Percentiles rank a stretch among this genome's conserved stretches.
phyloP scores from a whole-genome alignment of 257 asterid species.

The Cinchona pubescens region DNA sequence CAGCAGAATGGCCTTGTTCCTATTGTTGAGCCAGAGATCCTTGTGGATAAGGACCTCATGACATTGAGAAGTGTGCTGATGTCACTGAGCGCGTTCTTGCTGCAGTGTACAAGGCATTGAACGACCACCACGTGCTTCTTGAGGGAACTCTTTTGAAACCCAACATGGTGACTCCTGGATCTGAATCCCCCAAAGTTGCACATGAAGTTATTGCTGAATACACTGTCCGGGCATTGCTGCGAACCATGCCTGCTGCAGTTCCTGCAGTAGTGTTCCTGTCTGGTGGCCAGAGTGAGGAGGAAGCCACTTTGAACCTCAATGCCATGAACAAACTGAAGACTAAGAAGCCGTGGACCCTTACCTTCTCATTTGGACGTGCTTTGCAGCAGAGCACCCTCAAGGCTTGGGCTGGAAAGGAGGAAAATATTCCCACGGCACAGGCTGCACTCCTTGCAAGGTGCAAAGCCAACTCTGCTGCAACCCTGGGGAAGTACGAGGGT shows the following conservation, averaged over 20 bases:
- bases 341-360: slow-evolving; percentile 82
- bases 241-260: slow-evolving; percentile 93
- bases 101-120: slow-evolving; percentile 69
- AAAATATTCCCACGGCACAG: slow-evolving; percentile 68
- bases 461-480: slow-evolving; percentile 90
- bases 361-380: slow-evolving; percentile 94
- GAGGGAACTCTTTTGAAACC: slow-evolving; percentile 77
- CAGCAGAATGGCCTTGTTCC: slow-evolving; percentile 85
- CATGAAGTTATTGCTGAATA: slow-evolving; percentile 73
- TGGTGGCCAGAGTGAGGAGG: slow-evolving; percentile 95
- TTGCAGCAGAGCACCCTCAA: slow-evolving; percentile 92
- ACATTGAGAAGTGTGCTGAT: slow-evolving; percentile 61
- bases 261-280: slow-evolving; percentile 92
- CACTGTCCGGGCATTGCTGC: slow-evolving; percentile 82
- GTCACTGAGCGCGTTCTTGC: slow-evolving; percentile 76
- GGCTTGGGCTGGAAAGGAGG: slow-evolving; percentile 87
- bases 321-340: slow-evolving; percentile 81
- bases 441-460: slow-evolving; percentile 65
- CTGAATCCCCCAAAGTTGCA: slow-evolving; percentile 54
- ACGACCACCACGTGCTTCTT: slow-evolving; percentile 65
- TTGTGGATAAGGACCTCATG: slow-evolving; percentile 68
- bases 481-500: slow-evolving; percentile 73
- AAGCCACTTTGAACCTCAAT: slow-evolving; percentile 77
- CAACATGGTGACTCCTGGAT: slow-evolving; percentile 80
- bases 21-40: slow-evolving; percentile 79